Conservation (phyloP, 768 basidiomycete species). For the Suillus brevipes region DNA sequence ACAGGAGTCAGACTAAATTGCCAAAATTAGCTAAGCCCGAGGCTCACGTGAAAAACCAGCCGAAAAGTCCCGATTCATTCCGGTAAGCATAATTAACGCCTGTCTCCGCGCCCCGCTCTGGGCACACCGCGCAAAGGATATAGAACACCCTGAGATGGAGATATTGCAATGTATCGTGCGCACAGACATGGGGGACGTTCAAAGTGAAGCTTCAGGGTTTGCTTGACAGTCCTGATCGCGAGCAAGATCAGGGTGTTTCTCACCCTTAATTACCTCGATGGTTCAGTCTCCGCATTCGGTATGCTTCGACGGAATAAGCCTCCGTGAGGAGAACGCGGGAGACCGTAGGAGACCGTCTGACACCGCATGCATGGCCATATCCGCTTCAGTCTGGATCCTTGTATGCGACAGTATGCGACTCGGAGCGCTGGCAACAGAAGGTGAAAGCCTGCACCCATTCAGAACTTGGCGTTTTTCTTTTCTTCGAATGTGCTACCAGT, state of each 20-base stretch:
- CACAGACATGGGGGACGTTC: neutral
- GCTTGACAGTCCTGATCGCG: neutral
- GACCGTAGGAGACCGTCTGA: conserved; percentile 3
- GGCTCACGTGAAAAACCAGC: neutral
- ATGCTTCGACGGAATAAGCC: neutral
- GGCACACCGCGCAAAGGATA: neutral
- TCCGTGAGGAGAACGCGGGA: conserved; percentile 1
- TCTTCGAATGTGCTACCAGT: neutral
- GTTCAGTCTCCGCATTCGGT: conserved; percentile 6
- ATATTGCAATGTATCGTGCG: neutral
- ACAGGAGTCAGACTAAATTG: conserved; percentile 11
- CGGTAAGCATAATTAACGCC: neutral
- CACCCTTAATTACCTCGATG: neutral
- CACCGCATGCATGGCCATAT: neutral
- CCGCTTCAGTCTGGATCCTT: neutral
- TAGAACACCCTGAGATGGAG: neutral
- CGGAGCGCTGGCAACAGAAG: neutral
- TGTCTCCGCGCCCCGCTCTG: neutral
- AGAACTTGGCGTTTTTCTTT: neutral
- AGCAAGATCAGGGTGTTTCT: neutral
- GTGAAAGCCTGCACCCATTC: neutral
- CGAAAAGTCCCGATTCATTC: conserved; percentile 8
- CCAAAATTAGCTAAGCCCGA: conserved; percentile 7
- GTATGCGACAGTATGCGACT: neutral
- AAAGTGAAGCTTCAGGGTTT: neutral